Evolutionary conservation across 2,329 filamentous ascomycete genomes (phyloP).

Genomic region (Cladophialophora exuberans): DNA sequence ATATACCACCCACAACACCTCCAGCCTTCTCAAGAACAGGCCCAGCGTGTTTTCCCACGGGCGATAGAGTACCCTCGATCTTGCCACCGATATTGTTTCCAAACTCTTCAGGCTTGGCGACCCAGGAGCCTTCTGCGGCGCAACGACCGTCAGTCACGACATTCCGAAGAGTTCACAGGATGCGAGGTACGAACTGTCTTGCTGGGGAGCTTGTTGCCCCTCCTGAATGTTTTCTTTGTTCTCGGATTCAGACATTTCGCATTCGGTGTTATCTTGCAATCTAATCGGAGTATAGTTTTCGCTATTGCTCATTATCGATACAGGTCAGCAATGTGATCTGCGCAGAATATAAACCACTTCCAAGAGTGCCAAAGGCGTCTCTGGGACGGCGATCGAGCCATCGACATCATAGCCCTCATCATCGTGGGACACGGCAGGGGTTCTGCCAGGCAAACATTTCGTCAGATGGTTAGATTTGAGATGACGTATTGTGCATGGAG

Average conservation of each 20-base stretch:
- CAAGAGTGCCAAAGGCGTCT: neutral
- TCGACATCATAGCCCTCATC: constrained; percentile 7
- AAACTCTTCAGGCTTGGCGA: constrained; percentile 25
- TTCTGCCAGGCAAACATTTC: constrained; percentile 6
- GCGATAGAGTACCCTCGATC: constrained; percentile 32
- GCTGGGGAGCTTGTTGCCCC: neutral
- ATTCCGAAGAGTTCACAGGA: neutral
- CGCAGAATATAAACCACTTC: neutral
- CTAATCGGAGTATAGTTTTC: constrained; percentile 3
- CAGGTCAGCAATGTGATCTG: neutral
- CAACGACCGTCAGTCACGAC: neutral
- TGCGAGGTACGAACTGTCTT: neutral
- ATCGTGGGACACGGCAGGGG: constrained; percentile 1
- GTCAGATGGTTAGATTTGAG: neutral
- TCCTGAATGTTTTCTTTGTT: constrained; percentile 12
- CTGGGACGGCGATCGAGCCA: neutral
- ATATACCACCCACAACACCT: constrained; percentile 31
- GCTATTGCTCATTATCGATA: neutral
- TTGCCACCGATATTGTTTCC: constrained; percentile 33
- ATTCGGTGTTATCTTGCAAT: constrained; percentile 17
- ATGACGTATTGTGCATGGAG: neutral
- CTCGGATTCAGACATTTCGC: constrained; percentile 15
- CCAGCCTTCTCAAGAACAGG: constrained; percentile 31
- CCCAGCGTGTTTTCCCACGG: constrained; percentile 34
- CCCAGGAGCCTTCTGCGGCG: constrained; percentile 14